Conservation (phyloP, 2,329 filamentous ascomycete genomes). For the Cercospora janseana region DNA sequence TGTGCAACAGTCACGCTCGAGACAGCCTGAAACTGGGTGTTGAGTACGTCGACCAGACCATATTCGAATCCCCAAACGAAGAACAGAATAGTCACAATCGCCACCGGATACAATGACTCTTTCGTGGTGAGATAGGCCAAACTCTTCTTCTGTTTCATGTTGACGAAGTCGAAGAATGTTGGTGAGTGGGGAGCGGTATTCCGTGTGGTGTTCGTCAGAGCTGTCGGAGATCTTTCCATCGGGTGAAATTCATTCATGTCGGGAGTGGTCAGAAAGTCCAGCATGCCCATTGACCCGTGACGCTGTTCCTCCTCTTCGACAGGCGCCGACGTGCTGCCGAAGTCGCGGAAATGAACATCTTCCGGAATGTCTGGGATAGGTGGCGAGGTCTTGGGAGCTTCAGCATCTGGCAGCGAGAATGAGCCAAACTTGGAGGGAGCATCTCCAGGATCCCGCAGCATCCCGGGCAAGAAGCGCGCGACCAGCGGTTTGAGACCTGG, state of each 20-base stretch:
- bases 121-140: constrained; percentile 63
- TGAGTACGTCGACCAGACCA: constrained; percentile 78
- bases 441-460: constrained; percentile 52
- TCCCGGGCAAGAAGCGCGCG: constrained; percentile 57
- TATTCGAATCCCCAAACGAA: constrained; percentile 91
- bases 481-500: constrained; percentile 86
- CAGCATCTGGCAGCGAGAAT: constrained; percentile 20
- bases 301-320: constrained; percentile 14
- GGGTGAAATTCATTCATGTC: constrained; percentile 38
- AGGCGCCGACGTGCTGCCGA: constrained; percentile 23
- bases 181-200: constrained; percentile 40
- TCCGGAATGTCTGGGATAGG: constrained; percentile 17
- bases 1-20: constrained; percentile 61
- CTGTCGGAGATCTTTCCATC: constrained; percentile 41
- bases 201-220: constrained; percentile 42
- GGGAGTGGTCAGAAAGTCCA: constrained; percentile 56
- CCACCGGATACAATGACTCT: constrained; percentile 70
- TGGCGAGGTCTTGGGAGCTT: constrained; percentile 15
- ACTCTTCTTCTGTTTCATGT: constrained; percentile 66
- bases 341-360: constrained; percentile 30
- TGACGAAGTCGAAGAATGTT: constrained; percentile 74
- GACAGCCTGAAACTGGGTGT: constrained; percentile 65
- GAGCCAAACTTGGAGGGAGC: constrained; percentile 36
- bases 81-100: constrained; percentile 76
- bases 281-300: constrained; percentile 43